Evolutionary conservation across 2,329 filamentous ascomycete genomes (phyloP).

Genomic region (Colletotrichum eleusines): DNA sequence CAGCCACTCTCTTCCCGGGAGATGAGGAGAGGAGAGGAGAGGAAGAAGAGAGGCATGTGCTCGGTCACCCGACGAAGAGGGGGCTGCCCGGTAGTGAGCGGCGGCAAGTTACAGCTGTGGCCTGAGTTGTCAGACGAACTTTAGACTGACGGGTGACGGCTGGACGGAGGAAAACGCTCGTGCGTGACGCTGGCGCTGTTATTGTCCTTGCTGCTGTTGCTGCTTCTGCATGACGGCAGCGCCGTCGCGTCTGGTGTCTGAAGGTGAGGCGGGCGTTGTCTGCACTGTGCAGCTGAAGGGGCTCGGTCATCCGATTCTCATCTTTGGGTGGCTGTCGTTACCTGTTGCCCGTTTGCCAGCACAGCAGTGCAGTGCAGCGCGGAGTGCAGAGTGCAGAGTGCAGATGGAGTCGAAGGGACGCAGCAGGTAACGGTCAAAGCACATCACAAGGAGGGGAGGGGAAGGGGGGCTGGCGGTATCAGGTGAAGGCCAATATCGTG

Average conservation of each 20-base stretch:
- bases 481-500: not conserved
- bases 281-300: not conserved
- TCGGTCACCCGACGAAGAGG: not conserved
- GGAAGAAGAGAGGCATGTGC: not conserved
- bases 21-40: not conserved
- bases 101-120: not conserved
- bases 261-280: not conserved
- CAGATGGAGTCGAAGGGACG: not conserved
- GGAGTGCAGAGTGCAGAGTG: not conserved
- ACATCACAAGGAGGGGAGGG: not conserved
- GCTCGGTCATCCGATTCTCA: slow-evolving; percentile 3
- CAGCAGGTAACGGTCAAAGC: not conserved
- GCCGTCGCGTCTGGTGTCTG: not conserved
- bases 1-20: not conserved
- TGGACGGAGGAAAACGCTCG: not conserved
- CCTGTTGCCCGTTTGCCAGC: slow-evolving; percentile 1
- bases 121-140: slow-evolving; percentile 6
- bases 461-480: not conserved
- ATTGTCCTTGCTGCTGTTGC: not conserved
- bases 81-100: not conserved
- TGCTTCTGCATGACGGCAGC: not conserved
- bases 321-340: slow-evolving; percentile 1
- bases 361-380: not conserved
- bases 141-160: not conserved
- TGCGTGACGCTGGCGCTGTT: not conserved